A percentile compares a stretch with the other conserved stretches of the same genome.
These are phyloP conservation scores for Fusarium longipes DNA, from an alignment of 2,329 filamentous ascomycete species.

Conservation along the genomic window DNA sequence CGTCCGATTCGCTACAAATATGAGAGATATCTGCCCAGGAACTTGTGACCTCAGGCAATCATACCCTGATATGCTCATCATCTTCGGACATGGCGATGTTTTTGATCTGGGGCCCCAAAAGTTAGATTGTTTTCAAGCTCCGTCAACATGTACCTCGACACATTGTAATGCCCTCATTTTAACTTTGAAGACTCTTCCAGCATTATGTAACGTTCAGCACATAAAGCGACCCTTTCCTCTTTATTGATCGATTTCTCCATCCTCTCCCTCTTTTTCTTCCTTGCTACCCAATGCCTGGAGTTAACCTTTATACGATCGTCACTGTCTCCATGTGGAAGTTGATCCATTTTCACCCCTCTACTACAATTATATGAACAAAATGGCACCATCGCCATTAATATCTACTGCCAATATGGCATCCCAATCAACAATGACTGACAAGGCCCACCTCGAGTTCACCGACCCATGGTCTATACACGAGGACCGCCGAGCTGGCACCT, in stretches of 20 bases:
- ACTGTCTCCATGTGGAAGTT: neutral
- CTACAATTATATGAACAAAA: neutral
- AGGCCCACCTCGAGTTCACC: neutral
- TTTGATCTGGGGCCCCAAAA: no score
- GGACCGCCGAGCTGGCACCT: neutral
- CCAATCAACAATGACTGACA: neutral
- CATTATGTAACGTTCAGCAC: neutral
- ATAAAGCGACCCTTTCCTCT: neutral
- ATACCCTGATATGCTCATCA: neutral
- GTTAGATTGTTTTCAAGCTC: neutral
- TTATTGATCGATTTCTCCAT: neutral
- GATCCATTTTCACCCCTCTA: neutral
- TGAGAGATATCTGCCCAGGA: neutral
- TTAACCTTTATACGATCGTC: neutral
- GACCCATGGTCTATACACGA: constrained; percentile 4
- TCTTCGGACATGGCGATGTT: neutral
- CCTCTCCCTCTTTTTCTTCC: no score
- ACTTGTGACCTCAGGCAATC: neutral
- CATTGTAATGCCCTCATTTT: neutral
- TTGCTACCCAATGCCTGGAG: neutral
- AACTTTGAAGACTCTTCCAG: neutral
- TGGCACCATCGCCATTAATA: neutral
- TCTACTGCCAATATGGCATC: neutral
- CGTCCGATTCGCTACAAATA: neutral
- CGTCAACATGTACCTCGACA: neutral